Base-by-base conservation (phyloP, 2,329 filamentous ascomycete species). In the Fusarium sp. region DNA sequence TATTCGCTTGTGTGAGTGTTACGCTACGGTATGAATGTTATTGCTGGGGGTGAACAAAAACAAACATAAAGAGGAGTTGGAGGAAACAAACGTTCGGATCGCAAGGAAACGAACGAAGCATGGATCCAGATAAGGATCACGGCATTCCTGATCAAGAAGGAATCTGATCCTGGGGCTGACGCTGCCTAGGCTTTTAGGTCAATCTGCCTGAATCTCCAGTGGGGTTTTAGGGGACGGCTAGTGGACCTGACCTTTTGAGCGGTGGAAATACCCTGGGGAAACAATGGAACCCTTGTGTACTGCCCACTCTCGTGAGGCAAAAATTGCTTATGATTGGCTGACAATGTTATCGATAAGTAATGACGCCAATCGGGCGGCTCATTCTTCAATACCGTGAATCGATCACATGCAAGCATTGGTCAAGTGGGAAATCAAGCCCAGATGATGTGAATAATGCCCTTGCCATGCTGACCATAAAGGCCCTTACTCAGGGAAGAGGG, bases 391-490 rank as follows among this genome's bases (percentile, higher is more conserved):
- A 61, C 61, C 61, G 66, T 70, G 68, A 73, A 74, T 56, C 46
- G 65, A 77, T 76, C 74, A 76, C 74, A 76, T 76, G 74, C 70
- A 66, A 76, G 41, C 52, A 54, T 64, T 60, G 70, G 62, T 70
- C 58, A 74, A 63, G 73, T 75, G 74, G 62, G 58, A 68, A 65
- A 74, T 59, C 31, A 51, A 55, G 54, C 52, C 46, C 65, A 57
- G 31, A 72, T 75, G 74, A 76, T 76, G 63, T 70, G 60, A 45
- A 63, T 42, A 48, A 45, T 37, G 29, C 37, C 42, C 41, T 31
- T 25, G 35, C 31, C 46, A 73, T 59, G 65, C 42, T 72, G 69
- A 72, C 69, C 69, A 65, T 61, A 54, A 56, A 61, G 38, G 29
- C 46, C 38, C 46, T 72, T 44, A 45, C 48, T 42, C 31, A 46